Evolutionary conservation across 2,329 filamentous ascomycete species (phyloP), one percentile per base, ranked within the genome.

Genomic region (Fusarium vanettenii): DNA sequence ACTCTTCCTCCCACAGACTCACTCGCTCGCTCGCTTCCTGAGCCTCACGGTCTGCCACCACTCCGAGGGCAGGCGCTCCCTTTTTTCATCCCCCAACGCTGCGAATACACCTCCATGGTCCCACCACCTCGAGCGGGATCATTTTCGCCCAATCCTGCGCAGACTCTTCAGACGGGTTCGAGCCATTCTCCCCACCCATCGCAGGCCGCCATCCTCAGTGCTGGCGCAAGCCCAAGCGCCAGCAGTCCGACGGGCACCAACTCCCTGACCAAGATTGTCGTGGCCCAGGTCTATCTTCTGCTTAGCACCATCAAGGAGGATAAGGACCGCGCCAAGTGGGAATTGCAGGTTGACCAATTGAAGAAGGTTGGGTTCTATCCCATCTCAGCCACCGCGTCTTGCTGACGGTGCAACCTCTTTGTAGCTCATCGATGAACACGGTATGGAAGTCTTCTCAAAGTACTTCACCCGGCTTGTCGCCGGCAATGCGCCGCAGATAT

Each of bases 401-500:
- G 59, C 74, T 81, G 60, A 82, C 72, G n/a, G 48, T 35, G 18
- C 33, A 56, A 50, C 43, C 27, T 13, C 57, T 45, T 45, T 56
- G 50, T 66, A 98, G 94, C 92, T 98, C 83, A 93, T 98, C 86
- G 93, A 98, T 91, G 95, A 96, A 80, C 93, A 97, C 95, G 95
- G 95, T 82, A 99, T 99, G 96, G 97, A 99, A 89, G 95, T 98
- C 82, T 98, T 95, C 84, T 92, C 94, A 71, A 97, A 95, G 87
- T 98, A 97, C 85, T 97, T 99, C 85, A 92, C 95, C 84, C 94
- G 96, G 85, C 89, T 98, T 82, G 91, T 99, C 81, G 93, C 93
- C 84, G 92, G 93, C 85, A 98, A 98, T 91, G 95, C 95, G 79
- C 87, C 92, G 74, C 93, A 97, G 80, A 97, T 99, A 82, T 98